phyloP scores from a whole-genome alignment of 441 rosid genomes.

The Pelargonium cotyledonis region DNA sequence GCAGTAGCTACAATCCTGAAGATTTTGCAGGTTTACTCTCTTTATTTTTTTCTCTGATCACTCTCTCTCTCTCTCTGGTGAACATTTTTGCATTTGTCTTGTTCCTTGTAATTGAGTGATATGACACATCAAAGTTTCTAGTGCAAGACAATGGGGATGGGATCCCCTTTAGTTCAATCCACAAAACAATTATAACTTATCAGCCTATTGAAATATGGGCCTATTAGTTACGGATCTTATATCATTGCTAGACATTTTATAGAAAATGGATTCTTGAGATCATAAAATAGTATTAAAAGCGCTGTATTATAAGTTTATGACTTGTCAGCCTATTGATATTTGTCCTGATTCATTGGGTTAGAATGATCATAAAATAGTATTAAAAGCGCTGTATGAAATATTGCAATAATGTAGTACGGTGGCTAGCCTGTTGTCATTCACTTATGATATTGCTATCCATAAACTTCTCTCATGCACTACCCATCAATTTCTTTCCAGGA shows the following conservation, averaged over 20 bases:
- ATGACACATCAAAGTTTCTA: not conserved
- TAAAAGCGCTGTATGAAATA: not conserved
- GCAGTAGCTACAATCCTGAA: constrained; percentile 62
- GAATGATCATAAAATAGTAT: not conserved
- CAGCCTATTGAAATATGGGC: not conserved
- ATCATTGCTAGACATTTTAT: not conserved
- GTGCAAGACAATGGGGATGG: constrained; percentile 1
- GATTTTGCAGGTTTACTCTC: constrained; percentile 61
- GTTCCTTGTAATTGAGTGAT: too few species aligned
- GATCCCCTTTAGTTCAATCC: not conserved
- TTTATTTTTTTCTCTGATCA: not conserved
- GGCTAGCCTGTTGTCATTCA: not conserved
- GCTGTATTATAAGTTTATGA: too few species aligned
- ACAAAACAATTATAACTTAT: not conserved
- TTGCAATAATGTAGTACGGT: not conserved
- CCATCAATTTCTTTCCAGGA: constrained; percentile 39
- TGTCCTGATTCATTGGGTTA: not conserved
- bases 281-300: too few species aligned
- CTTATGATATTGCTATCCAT: constrained; percentile 3
- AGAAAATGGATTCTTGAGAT: constrained; percentile 6
- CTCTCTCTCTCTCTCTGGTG: too few species aligned
- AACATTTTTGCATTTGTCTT: too few species aligned
- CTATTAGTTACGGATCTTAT: not conserved
- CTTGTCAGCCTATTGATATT: not conserved
- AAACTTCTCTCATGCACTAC: constrained; percentile 17